Conservation (phyloP, 2,329 filamentous ascomycete genomes). For the Aspergillus pseudoviridinutans region DNA sequence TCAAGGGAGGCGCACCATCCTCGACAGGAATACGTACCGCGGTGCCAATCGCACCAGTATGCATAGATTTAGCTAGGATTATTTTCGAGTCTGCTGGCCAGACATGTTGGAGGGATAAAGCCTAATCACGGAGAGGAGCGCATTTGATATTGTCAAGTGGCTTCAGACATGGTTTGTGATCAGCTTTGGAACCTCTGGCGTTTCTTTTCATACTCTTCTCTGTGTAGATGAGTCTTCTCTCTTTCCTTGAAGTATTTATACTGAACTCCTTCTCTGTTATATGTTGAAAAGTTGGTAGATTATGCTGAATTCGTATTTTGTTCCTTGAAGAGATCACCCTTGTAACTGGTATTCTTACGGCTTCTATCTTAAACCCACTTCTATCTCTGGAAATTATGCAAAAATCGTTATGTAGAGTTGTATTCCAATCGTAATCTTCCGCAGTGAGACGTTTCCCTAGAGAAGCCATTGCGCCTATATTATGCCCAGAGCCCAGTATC, state of each 20-base stretch:
- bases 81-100: constrained; percentile 20
- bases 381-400: neutral
- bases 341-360: neutral
- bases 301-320: neutral
- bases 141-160: neutral
- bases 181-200: neutral
- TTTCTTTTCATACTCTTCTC: neutral
- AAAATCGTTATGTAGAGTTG: neutral
- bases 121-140: neutral
- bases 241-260: neutral
- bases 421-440: neutral
- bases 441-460: neutral
- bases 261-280: neutral
- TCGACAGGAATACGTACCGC: constrained; percentile 24
- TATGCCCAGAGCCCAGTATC: neutral
- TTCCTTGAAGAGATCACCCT: neutral
- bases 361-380: no score
- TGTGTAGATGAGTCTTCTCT: neutral
- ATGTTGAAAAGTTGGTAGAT: neutral
- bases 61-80: constrained; percentile 4
- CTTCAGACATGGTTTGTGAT: neutral
- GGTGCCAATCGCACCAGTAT: constrained; percentile 30
- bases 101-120: constrained; percentile 1
- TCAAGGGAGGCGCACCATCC: constrained; percentile 10
- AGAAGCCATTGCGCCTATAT: neutral